Percentiles rank a stretch among this genome's conserved stretches.
Conservation (phyloP, 306 rosid genomes). For the Trifolium dubium region DNA sequence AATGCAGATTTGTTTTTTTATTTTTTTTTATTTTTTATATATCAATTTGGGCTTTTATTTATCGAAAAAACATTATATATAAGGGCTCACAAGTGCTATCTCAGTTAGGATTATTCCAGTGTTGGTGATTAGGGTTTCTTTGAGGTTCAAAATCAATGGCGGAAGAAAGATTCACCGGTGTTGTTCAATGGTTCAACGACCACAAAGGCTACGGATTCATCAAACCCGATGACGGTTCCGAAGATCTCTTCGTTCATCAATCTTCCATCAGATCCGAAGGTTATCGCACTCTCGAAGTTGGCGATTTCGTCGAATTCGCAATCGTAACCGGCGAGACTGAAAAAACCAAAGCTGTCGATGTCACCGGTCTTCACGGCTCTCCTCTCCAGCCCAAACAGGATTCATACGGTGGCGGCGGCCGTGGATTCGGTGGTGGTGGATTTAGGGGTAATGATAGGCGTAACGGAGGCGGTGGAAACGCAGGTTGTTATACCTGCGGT, state of each 20-base stretch:
- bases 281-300: slow-evolving; percentile 65
- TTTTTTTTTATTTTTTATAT: neutral
- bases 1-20: neutral
- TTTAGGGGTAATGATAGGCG: slow-evolving; percentile 66
- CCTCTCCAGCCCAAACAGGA: slow-evolving; percentile 53
- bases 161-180: slow-evolving; percentile 76
- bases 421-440: slow-evolving; percentile 55
- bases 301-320: slow-evolving; percentile 72
- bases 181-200: slow-evolving; percentile 82
- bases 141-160: slow-evolving; percentile 48
- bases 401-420: slow-evolving; percentile 42
- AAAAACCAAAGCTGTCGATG: slow-evolving; percentile 82
- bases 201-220: slow-evolving; percentile 85
- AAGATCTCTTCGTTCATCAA: slow-evolving; percentile 87
- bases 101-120: neutral
- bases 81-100: neutral
- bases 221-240: slow-evolving; percentile 75
- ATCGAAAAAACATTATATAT: neutral
- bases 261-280: slow-evolving; percentile 90
- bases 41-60: neutral
- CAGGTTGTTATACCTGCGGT: slow-evolving; percentile 65
- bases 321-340: slow-evolving; percentile 64
- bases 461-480: slow-evolving; percentile 37
- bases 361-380: slow-evolving; percentile 68
- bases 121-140: slow-evolving; percentile 45